Conservation (phyloP, 352 stramenopile genomes). For the Blastocystis sp. region DNA sequence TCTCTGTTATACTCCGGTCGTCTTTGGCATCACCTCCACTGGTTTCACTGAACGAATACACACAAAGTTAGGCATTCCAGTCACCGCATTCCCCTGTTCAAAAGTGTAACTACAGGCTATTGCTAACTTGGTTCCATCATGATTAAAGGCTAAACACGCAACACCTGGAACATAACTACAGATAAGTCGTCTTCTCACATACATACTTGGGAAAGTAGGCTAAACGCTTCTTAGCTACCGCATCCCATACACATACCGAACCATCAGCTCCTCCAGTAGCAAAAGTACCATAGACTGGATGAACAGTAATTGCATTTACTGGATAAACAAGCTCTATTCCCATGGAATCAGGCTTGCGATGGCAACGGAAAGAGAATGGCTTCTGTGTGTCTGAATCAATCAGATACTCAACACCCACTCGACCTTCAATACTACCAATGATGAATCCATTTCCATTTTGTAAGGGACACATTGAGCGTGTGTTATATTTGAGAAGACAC, state of each 20-base stretch:
- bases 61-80: neutral
- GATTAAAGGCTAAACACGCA: conserved; percentile 87
- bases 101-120: conserved; percentile 93
- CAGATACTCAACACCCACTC: conserved; percentile 92
- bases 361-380: conserved; percentile 96
- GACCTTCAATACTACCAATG: conserved; percentile 88
- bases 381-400: conserved; percentile 74
- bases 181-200: neutral
- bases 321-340: conserved; percentile 79
- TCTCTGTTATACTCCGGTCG: neutral
- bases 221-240: conserved; percentile 89
- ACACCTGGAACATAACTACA: conserved; percentile 76
- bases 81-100: conserved; percentile 80
- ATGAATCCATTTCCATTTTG: conserved; percentile 78
- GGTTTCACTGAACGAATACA: conserved; percentile 25
- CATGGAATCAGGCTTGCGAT: conserved; percentile 78
- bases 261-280: conserved; percentile 90
- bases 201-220: conserved; percentile 74
- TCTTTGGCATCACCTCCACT: neutral
- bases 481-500: conserved; percentile 85
- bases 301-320: conserved; percentile 91
- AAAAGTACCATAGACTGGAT: conserved; percentile 87
- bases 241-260: conserved; percentile 72
- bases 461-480: conserved; percentile 79
- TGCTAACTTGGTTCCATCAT: conserved; percentile 86